Evolutionary conservation across 2,329 filamentous ascomycete species (phyloP).

Genomic region (Coniochaeta sp.): DNA sequence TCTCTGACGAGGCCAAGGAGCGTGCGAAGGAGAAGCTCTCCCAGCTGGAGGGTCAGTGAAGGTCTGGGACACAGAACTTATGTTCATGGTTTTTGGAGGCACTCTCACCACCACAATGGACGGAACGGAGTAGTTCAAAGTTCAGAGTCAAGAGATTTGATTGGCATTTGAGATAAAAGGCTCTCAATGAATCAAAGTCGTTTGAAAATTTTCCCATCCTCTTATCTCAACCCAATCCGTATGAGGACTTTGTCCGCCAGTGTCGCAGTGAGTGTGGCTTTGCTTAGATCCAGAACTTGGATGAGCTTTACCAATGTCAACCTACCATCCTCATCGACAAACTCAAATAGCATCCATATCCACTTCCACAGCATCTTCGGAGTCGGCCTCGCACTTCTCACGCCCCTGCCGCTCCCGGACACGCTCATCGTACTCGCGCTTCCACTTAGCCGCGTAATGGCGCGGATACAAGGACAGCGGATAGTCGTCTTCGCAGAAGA

Average conservation of each 20-base stretch:
- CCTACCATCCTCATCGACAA: no score
- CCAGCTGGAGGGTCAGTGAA: background rate
- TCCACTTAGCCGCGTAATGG: background rate
- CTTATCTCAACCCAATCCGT: no score
- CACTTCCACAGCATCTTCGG: no score
- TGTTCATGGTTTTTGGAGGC: background rate
- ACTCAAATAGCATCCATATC: no score
- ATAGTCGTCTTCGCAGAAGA: background rate
- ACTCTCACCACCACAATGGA: background rate
- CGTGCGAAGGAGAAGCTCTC: background rate
- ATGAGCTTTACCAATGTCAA: background rate
- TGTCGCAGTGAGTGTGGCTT: background rate
- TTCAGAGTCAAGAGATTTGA: background rate
- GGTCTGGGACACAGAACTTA: no score
- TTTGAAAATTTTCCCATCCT: no score
- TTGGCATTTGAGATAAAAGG: background rate
- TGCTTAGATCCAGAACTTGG: background rate
- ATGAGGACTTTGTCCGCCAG: no score
- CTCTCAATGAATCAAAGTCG: background rate
- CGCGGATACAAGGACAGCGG: background rate
- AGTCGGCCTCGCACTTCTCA: no score
- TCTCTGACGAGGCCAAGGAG: constrained; percentile 16
- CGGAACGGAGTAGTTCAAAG: background rate
- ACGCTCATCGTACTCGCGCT: background rate
- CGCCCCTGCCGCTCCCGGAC: background rate